Conservation (phyloP, 306 rosid species). For the Trifolium repens region DNA sequence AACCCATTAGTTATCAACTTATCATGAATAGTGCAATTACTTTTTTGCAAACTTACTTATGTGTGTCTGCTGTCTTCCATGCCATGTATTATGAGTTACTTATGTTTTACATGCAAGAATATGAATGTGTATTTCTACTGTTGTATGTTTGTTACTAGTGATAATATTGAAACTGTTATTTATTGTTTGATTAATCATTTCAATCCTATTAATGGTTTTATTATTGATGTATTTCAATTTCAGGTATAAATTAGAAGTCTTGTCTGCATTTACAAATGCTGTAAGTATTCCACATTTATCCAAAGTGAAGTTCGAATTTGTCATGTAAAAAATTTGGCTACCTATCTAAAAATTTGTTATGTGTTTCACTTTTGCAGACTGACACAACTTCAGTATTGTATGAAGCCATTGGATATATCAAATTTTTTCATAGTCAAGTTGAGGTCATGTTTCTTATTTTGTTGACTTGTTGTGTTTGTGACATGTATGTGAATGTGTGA, state of each 20-base stretch:
- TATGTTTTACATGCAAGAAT: constrained; percentile 26
- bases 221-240: constrained; percentile 29
- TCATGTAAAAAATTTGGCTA: no score
- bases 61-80: constrained; percentile 1
- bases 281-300: constrained; percentile 68
- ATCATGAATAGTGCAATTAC: neutral
- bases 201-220: constrained; percentile 19
- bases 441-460: no score
- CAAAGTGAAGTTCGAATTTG: no score
- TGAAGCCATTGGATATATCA: no score
- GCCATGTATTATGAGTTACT: neutral
- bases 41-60: neutral
- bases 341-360: no score
- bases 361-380: no score
- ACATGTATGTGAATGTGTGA: no score
- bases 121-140: neutral
- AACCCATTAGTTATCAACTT: constrained; percentile 19
- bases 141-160: neutral
- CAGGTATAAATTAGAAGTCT: constrained; percentile 94
- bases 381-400: no score
- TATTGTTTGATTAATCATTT: constrained; percentile 26
- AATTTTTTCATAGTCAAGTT: no score
- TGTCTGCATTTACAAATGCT: constrained; percentile 97
- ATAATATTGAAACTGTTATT: constrained; percentile 20
- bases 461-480: no score